These are phyloP conservation scores for Hippophae gyantsensis DNA, from an alignment of 306 rosid species.

Conservation along the genomic window DNA sequence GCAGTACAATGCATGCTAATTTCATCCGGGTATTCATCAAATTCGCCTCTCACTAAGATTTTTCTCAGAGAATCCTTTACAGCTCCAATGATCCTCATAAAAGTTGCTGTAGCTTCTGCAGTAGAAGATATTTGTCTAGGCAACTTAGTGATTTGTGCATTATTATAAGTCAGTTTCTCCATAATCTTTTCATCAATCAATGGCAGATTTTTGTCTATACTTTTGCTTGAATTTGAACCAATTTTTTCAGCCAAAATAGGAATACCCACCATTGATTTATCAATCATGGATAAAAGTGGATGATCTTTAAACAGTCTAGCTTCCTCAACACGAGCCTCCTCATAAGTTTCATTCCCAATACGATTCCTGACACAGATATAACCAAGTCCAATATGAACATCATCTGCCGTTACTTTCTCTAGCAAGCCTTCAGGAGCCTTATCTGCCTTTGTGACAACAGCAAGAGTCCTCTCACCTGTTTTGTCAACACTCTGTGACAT, in stretches of 20 bases:
- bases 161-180: conserved; percentile 20
- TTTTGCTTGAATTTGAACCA: conserved; percentile 16
- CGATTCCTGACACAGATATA: conserved; percentile 1
- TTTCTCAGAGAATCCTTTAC: conserved; percentile 18
- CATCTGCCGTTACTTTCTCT: not conserved
- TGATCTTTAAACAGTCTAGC: not conserved
- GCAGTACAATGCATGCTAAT: conserved; percentile 23
- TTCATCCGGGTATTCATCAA: conserved; percentile 11
- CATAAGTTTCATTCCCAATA: not conserved
- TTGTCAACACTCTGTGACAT: conserved; percentile 59
- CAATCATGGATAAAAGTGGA: conserved; percentile 10
- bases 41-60: conserved; percentile 17
- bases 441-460: not conserved
- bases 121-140: conserved; percentile 21
- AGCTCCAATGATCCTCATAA: conserved; percentile 10
- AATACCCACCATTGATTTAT: conserved; percentile 10
- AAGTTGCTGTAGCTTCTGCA: conserved; percentile 36
- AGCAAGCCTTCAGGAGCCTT: not conserved
- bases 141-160: conserved; percentile 20
- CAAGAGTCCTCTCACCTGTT: conserved; percentile 37
- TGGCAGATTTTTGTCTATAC: conserved; percentile 17
- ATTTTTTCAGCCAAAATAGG: conserved; percentile 17
- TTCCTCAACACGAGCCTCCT: not conserved
- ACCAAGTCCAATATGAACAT: not conserved
- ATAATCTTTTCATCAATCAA: conserved; percentile 9